phyloP scores from a whole-genome alignment of 495 filamentous ascomycete genomes.

The Penicilliopsis zonata region DNA sequence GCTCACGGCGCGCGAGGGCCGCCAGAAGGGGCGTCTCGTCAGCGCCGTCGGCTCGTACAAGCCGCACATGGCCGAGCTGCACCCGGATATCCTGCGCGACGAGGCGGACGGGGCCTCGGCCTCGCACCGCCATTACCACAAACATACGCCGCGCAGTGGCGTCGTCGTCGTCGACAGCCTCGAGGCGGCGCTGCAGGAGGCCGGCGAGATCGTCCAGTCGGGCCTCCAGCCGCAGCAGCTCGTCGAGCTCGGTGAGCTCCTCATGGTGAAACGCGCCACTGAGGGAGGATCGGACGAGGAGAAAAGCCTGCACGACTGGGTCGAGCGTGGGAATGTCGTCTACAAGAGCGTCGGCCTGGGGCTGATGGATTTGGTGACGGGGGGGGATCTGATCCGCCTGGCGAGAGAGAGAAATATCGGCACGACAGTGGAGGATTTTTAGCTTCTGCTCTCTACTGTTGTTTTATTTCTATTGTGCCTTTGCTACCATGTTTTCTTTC shows the following conservation, averaged over 20 bases:
- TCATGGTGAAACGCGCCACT: constrained; percentile 52
- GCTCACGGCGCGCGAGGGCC: constrained; percentile 55
- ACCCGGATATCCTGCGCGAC: constrained; percentile 58
- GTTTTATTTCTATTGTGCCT: neutral
- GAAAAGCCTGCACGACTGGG: constrained; percentile 53
- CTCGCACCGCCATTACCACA: constrained; percentile 50
- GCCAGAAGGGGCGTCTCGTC: constrained; percentile 66
- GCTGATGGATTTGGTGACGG: constrained; percentile 49
- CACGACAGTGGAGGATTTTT: constrained; percentile 58
- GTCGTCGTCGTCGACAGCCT: constrained; percentile 76
- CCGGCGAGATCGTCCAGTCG: constrained; percentile 79
- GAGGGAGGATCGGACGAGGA: constrained; percentile 31
- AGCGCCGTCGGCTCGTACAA: constrained; percentile 77
- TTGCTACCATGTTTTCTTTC: neutral
- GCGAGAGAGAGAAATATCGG: constrained; percentile 64
- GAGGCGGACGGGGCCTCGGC: constrained; percentile 45
- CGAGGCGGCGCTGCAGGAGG: constrained; percentile 67
- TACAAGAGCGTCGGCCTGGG: constrained; percentile 35
- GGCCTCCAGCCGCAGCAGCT: constrained; percentile 58
- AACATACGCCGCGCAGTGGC: constrained; percentile 58
- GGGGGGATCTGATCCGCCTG: constrained; percentile 59
- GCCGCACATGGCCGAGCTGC: constrained; percentile 74
- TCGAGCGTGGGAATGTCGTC: constrained; percentile 66
- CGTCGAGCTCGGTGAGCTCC: constrained; percentile 75
- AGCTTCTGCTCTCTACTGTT: constrained; percentile 3